Percentiles rank a stretch among this genome's conserved stretches.
Evolutionary conservation across 495 filamentous ascomycete species (phyloP).

Genomic region (Penicillium tannophilum): DNA sequence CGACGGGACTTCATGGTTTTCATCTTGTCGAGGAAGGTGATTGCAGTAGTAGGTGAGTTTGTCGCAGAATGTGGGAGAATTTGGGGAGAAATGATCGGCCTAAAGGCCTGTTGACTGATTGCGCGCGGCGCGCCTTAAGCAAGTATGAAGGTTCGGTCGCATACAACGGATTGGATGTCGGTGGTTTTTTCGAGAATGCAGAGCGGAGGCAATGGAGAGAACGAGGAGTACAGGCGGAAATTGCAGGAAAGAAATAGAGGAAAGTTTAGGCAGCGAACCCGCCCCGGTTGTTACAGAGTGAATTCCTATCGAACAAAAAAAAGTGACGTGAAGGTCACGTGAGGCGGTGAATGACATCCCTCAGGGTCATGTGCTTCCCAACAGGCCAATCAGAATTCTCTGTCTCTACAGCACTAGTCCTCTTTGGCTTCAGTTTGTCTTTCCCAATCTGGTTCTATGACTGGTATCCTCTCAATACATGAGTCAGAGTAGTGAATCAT

Average conservation of each 20-base stretch:
- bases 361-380: not conserved
- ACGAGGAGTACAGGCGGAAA: not conserved
- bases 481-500: too few species aligned
- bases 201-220: not conserved
- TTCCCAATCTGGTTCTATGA: not conserved
- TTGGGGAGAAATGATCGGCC: not conserved
- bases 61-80: not conserved
- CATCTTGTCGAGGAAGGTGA: conserved; percentile 24
- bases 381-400: conserved; percentile 1
- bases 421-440: not conserved
- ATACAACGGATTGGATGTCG: not conserved
- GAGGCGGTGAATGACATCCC: conserved; percentile 6
- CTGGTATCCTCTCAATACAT: too few species aligned
- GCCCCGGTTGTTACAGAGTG: not conserved
- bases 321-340: conserved; percentile 12
- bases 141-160: not conserved
- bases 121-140: conserved; percentile 7
- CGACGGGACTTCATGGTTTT: conserved; percentile 41
- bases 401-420: not conserved
- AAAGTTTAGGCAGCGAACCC: conserved; percentile 9
- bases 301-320: conserved; percentile 7
- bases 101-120: not conserved
- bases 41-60: not conserved
- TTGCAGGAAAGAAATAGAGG: not conserved
- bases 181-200: not conserved